phyloP scores from a whole-genome alignment of 2,329 filamentous ascomycete genomes.

The Hortaea werneckii region DNA sequence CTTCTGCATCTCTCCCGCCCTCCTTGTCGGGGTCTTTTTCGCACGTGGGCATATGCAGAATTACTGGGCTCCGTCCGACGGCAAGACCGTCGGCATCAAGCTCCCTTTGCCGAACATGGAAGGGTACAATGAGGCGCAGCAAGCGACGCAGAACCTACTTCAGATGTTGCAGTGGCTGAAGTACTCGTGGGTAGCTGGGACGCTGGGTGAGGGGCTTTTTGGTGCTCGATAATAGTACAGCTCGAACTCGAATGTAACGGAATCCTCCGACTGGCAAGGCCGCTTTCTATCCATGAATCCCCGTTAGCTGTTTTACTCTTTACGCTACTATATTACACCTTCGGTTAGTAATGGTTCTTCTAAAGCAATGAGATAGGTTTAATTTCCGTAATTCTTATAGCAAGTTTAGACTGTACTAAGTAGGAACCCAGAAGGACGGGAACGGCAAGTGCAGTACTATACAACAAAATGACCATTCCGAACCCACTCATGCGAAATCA shows the following conservation, averaged over 20 bases:
- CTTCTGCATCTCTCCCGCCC: conserved; percentile 12
- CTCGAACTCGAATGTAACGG: not conserved
- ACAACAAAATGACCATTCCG: no score
- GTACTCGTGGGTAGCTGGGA: conserved; percentile 25
- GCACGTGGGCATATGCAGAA: conserved; percentile 25
- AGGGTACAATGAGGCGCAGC: conserved; percentile 27
- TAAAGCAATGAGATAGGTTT: no score
- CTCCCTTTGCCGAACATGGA: conserved; percentile 23
- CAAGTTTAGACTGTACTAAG: no score
- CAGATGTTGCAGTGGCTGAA: conserved; percentile 25
- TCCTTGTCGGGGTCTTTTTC: conserved; percentile 18
- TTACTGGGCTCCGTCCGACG: conserved; percentile 24
- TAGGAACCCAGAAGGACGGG: no score
- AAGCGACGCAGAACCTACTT: conserved; percentile 22
- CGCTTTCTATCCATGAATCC: no score
- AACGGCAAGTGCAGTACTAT: no score
- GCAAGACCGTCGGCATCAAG: conserved; percentile 16
- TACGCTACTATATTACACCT: no score
- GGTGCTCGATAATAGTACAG: conserved; percentile 1
- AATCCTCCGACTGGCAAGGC: no score
- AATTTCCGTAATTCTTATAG: no score
- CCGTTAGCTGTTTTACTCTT: no score
- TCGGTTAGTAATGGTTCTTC: no score
- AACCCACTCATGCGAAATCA: no score
- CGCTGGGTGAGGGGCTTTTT: conserved; percentile 17